phyloP scores from a whole-genome alignment of 805 yeast genomes.

The Lipomyces kockii region DNA sequence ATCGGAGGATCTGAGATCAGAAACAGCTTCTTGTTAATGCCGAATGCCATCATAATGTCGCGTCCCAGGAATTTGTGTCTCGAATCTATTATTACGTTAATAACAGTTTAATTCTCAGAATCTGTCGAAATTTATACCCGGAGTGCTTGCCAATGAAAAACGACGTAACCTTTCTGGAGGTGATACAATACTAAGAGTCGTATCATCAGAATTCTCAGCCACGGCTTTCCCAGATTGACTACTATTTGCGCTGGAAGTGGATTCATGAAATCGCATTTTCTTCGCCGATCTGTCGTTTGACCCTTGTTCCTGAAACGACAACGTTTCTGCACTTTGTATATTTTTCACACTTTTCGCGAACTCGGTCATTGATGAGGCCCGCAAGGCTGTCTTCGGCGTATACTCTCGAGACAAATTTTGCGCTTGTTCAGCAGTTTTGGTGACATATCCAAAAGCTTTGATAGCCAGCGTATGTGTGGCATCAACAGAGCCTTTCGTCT shows the following conservation, averaged over 20 bases:
- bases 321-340: neutral
- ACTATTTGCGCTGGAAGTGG: neutral
- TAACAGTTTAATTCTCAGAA: neutral
- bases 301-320: neutral
- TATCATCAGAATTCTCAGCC: neutral
- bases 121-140: neutral
- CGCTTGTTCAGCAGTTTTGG: constrained; percentile 4
- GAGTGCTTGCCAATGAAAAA: neutral
- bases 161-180: neutral
- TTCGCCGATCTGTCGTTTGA: neutral
- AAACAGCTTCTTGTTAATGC: constrained; percentile 1
- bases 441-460: constrained; percentile 10
- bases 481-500: neutral
- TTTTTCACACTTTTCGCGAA: constrained; percentile 10
- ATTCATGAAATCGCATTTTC: neutral
- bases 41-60: constrained; percentile 12
- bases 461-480: constrained; percentile 1
- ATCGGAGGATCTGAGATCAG: constrained; percentile 17
- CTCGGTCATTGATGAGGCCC: constrained; percentile 6
- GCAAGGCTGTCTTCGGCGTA: neutral
- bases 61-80: neutral
- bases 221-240: neutral
- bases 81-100: constrained; percentile 8
- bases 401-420: neutral
- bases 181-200: neutral